A percentile compares a stretch with the other conserved stretches of the same genome.
Conservation (phyloP, 257 asterid species). For the Coffea canephora region DNA sequence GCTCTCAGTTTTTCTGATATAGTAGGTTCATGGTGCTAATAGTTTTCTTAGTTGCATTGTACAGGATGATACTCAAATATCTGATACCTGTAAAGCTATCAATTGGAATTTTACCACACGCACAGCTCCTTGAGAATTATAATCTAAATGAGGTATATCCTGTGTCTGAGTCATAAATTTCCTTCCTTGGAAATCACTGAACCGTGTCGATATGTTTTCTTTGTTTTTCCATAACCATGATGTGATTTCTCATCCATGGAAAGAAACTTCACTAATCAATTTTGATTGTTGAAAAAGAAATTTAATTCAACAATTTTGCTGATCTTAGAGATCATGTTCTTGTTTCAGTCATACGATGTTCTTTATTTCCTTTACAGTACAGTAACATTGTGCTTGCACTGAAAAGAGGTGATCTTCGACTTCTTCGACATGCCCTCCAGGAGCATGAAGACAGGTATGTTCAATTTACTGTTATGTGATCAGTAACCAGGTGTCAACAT, state of each 20-base stretch:
- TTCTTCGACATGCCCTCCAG: slow-evolving; percentile 73
- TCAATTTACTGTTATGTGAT: slow-evolving; percentile 13
- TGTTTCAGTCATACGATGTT: not conserved
- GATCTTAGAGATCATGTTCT: not conserved
- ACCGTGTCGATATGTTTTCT: not conserved
- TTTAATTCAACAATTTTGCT: not conserved
- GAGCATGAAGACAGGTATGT: slow-evolving; percentile 86
- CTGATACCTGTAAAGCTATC: slow-evolving; percentile 94
- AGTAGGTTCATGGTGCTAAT: not conserved
- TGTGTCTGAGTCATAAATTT: slow-evolving; percentile 14
- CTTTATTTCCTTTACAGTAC: slow-evolving; percentile 56
- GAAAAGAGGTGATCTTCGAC: slow-evolving; percentile 93
- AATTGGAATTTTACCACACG: slow-evolving; percentile 68
- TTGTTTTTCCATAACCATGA: not conserved
- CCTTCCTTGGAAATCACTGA: not conserved
- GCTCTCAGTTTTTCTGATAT: not conserved
- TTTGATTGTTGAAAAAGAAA: not conserved
- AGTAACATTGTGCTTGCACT: slow-evolving; percentile 75
- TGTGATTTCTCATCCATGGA: not conserved
- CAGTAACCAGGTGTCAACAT: not conserved
- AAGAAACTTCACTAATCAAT: not conserved
- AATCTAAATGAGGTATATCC: slow-evolving; percentile 73
- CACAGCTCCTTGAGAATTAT: slow-evolving; percentile 62
- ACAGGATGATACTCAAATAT: slow-evolving; percentile 91
- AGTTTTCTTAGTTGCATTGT: slow-evolving; percentile 17